Base-by-base conservation (phyloP, 78 protist species). In the Anaeramoeba ignava region DNA sequence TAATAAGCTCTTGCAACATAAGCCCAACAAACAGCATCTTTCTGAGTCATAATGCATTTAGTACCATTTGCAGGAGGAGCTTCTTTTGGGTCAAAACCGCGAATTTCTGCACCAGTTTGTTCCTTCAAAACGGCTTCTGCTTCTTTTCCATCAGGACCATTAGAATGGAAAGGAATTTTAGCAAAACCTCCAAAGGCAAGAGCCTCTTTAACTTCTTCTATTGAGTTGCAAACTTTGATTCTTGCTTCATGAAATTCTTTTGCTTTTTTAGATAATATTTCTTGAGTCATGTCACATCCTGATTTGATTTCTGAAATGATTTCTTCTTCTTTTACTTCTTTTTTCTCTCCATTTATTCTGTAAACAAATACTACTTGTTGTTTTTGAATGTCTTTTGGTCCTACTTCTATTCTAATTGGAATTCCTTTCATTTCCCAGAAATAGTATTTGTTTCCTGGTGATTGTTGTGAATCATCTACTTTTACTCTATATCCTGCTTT, bases 1-100 rank as follows among this genome's bases (percentile, higher is more conserved):
- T 85, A 85, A 78, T 79, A 79, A 33, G 87, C 2, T 2, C 87
- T 8, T 2, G 87, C 87, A 23, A 3, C 81, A 17, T 85, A 85
- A n/a, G 42, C 87, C 33, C 3, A 85, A 3, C 37, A 12, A 39
- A 37, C 79, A 3, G 87, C 87, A 23, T 38, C 83, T 37, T 81
- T 36, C 3, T 83, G 79, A 33, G 87, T 80, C 34, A 80, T 33
- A 39, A 85, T 1, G 82, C 87, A 85, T 40, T 79, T 73, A 36
- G 1, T 36, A 79, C 86, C 87, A 39, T 85, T 82, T 33, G 8
- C 84, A 1, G 87, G 87, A 23, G 1, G 84, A 31, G 2, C 87
- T 67, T 85, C 87, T 34, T 1, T 3, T 27, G 33, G n/a, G n/a
- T 2, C 37, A 31, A 1, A 39, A 27, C 87, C 87, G 27, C 87